Evolutionary conservation across 257 asterid species (phyloP).

Genomic region (Fraxinus americana): DNA sequence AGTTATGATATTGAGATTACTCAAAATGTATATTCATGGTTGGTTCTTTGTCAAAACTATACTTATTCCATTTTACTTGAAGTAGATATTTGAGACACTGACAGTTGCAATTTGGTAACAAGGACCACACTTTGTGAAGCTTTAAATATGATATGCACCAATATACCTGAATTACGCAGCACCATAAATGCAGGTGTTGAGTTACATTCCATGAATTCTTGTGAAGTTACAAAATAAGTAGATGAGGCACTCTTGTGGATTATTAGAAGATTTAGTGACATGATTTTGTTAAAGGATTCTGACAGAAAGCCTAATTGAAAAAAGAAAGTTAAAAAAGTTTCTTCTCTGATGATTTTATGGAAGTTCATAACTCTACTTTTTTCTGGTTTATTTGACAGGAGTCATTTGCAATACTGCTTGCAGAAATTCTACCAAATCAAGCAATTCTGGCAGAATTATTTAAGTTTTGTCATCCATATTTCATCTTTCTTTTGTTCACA

Average conservation of each 20-base stretch:
- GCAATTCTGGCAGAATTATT: constrained; percentile 56
- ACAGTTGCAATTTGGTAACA: constrained; percentile 49
- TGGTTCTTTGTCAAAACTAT: too few relatives aligned
- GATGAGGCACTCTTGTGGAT: constrained; percentile 49
- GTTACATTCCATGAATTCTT: constrained; percentile 33
- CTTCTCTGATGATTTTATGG: constrained; percentile 15
- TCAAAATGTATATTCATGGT: too few relatives aligned
- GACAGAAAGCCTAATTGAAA: constrained; percentile 72
- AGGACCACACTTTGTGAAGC: constrained; percentile 26
- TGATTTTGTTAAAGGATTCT: constrained; percentile 51
- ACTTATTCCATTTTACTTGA: constrained; percentile 28
- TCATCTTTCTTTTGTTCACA: neutral
- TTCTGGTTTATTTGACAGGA: too few relatives aligned
- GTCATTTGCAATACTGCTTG: too few relatives aligned
- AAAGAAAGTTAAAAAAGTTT: constrained; percentile 51
- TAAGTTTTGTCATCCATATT: constrained; percentile 50
- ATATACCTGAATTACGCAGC: constrained; percentile 38
- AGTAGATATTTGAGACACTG: constrained; percentile 47
- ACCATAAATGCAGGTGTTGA: constrained; percentile 32
- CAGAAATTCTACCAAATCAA: constrained; percentile 46
- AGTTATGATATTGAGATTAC: too few relatives aligned
- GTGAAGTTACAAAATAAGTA: constrained; percentile 31
- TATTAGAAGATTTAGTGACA: constrained; percentile 66
- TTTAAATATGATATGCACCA: constrained; percentile 47
- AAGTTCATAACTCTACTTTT: too few relatives aligned